Conservation (phyloP, 106 monocot species). For the Cymbidium sinense region DNA sequence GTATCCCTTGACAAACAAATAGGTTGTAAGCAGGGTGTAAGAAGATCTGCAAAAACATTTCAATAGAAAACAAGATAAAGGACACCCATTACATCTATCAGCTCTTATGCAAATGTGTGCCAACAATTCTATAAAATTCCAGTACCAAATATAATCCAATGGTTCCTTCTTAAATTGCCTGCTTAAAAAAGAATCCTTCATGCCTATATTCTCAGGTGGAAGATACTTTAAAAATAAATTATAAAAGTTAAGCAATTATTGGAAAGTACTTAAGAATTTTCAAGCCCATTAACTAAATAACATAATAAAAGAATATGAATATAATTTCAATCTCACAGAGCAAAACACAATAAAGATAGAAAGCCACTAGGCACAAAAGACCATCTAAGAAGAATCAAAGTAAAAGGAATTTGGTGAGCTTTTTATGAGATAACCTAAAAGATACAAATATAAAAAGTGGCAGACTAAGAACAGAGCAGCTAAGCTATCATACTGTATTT, state of each 20-base stretch:
- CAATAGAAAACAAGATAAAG: background rate
- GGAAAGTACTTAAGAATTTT: background rate
- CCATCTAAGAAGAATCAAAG: background rate
- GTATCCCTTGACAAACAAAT: constrained; percentile 49
- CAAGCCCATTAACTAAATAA: background rate
- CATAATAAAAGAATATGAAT: background rate
- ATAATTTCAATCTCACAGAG: background rate
- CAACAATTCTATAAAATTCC: background rate
- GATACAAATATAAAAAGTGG: background rate
- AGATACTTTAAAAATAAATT: background rate
- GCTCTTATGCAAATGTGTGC: background rate
- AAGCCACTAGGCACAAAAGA: background rate
- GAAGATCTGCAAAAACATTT: constrained; percentile 45
- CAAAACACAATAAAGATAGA: background rate
- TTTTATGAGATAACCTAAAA: no score
- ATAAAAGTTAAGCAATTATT: background rate
- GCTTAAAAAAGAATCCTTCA: background rate
- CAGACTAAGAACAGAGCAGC: background rate
- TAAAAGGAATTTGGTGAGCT: background rate
- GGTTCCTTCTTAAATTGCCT: background rate
- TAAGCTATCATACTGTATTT: background rate
- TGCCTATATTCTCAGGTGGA: background rate
- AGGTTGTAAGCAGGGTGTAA: constrained; percentile 46
- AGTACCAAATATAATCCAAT: background rate
- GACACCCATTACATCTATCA: background rate